A percentile compares a stretch with the other conserved stretches of the same genome.
phyloP scores from a whole-genome alignment of 371 early-diverging fungal genomes.

The Mortierella sp. region DNA sequence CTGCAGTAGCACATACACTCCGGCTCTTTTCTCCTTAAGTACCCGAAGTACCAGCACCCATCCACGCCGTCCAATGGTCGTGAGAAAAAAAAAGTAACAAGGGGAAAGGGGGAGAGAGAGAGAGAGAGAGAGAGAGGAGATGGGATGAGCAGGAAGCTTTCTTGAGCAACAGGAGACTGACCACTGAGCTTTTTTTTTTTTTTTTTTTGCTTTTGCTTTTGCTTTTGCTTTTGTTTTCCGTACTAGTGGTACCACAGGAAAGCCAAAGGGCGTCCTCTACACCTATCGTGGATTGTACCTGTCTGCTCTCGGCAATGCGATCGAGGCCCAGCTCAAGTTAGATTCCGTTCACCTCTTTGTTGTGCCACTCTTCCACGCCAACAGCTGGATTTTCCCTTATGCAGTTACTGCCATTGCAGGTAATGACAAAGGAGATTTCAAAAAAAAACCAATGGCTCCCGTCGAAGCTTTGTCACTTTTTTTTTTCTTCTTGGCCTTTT shows the following conservation, averaged over 20 bases:
- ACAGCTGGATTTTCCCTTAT: slow-evolving; percentile 77
- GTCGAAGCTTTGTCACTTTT: background rate
- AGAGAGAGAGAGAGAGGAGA: background rate
- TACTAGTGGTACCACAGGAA: slow-evolving; percentile 68
- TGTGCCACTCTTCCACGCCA: slow-evolving; percentile 77
- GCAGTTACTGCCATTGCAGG: slow-evolving; percentile 68
- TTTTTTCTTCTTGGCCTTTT: background rate
- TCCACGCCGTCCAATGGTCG: background rate
- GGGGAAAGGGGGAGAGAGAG: background rate
- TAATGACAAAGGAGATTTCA: slow-evolving; percentile 7
- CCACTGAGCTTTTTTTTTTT: no score
- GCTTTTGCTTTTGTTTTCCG: background rate
- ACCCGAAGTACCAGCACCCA: background rate
- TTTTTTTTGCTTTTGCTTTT: background rate
- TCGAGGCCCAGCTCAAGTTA: slow-evolving; percentile 59
- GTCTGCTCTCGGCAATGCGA: slow-evolving; percentile 58
- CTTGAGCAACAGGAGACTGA: background rate
- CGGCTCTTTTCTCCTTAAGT: background rate
- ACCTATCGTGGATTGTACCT: slow-evolving; percentile 66
- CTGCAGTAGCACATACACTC: no score
- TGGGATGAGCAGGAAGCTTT: background rate
- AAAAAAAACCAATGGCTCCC: background rate
- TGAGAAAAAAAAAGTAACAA: background rate
- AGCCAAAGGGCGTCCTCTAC: slow-evolving; percentile 66
- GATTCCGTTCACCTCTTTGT: slow-evolving; percentile 69